phyloP scores from a whole-genome alignment of 805 yeast genomes.

The Starmerella potacharoeniae region DNA sequence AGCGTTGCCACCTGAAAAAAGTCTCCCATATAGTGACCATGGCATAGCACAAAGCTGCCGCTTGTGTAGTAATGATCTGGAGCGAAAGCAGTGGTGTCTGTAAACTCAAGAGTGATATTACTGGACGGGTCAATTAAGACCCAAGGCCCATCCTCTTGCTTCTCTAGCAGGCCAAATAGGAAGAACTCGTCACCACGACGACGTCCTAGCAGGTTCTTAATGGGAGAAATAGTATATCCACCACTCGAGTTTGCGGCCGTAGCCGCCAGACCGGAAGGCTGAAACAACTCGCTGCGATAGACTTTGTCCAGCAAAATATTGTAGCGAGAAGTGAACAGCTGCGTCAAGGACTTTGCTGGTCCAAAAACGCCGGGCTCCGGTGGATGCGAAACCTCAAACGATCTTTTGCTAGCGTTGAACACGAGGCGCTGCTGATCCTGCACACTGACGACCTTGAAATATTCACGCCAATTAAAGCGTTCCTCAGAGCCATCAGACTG shows the following conservation, averaged over 20 bases:
- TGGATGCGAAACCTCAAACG: constrained; percentile 35
- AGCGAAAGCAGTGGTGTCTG: constrained; percentile 47
- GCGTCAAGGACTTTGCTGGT: constrained; percentile 18
- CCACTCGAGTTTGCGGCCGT: neutral
- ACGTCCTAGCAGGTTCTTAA: constrained; percentile 79
- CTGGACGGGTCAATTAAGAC: constrained; percentile 75
- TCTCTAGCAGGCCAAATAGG: constrained; percentile 57
- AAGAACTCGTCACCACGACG: constrained; percentile 58
- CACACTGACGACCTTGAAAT: constrained; percentile 54
- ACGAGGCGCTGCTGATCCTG: constrained; percentile 35
- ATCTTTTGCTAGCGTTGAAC: constrained; percentile 36
- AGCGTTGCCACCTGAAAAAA: constrained; percentile 64
- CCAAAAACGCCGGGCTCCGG: constrained; percentile 5
- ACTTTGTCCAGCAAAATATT: constrained; percentile 57
- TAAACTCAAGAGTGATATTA: constrained; percentile 48
- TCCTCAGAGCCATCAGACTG: constrained; percentile 2
- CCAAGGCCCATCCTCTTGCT: constrained; percentile 42
- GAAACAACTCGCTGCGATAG: constrained; percentile 65
- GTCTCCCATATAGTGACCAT: constrained; percentile 60
- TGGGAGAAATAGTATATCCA: constrained; percentile 42
- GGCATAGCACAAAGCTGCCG: constrained; percentile 71
- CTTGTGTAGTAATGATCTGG: constrained; percentile 51
- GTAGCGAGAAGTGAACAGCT: constrained; percentile 38
- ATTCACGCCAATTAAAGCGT: constrained; percentile 56
- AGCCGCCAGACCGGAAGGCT: constrained; percentile 25